Evolutionary conservation across 768 basidiomycete species (phyloP).

Genomic region (Leucosporidium creatinivorum): DNA sequence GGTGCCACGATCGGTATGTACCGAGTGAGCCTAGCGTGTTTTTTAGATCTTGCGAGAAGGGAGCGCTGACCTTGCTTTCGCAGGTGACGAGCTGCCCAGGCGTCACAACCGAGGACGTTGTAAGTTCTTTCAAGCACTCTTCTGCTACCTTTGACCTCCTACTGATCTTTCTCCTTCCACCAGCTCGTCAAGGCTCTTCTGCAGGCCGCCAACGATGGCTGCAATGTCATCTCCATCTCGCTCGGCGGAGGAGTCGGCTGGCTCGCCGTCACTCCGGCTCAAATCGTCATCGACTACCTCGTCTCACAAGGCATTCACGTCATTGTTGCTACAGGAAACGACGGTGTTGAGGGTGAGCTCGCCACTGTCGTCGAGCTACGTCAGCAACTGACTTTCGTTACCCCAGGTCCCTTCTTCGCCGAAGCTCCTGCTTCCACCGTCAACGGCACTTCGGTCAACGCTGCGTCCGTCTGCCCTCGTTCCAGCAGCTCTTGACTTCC

Average conservation of each 20-base stretch:
- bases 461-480: not conserved
- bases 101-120: not conserved
- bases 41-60: not conserved
- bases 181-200: constrained; percentile 38
- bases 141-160: no score
- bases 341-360: constrained; percentile 46
- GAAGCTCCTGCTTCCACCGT: constrained; percentile 52
- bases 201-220: constrained; percentile 50
- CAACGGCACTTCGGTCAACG: constrained; percentile 49
- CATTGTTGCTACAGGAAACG: constrained; percentile 60
- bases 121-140: not conserved
- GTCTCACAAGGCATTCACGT: constrained; percentile 55
- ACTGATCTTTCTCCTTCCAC: no score
- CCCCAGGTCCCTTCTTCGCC: constrained; percentile 53
- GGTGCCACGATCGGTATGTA: not conserved
- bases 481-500: not conserved
- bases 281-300: constrained; percentile 56
- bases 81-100: not conserved
- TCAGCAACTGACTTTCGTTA: not conserved
- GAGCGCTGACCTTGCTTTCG: no score
- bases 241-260: constrained; percentile 59
- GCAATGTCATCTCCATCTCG: constrained; percentile 60
- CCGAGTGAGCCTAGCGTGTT: not conserved
- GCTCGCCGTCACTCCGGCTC: constrained; percentile 51
- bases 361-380: not conserved